phyloP scores from a whole-genome alignment of 495 filamentous ascomycete species.

The Penicillium simplicissimum region DNA sequence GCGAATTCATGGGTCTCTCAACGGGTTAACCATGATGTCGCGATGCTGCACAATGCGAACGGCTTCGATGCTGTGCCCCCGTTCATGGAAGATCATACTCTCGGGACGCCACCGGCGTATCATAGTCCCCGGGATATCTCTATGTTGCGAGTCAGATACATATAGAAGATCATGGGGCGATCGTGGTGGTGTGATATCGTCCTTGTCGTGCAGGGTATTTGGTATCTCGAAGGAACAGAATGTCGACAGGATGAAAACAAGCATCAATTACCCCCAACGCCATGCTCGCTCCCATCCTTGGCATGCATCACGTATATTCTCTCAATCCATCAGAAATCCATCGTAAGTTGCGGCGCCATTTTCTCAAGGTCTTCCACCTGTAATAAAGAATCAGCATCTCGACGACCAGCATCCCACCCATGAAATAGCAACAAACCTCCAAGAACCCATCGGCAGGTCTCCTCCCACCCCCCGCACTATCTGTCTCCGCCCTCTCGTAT shows the following conservation, averaged over 20 bases:
- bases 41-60: conserved; percentile 31
- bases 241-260: conserved; percentile 13
- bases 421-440: conserved; percentile 58
- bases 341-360: conserved; percentile 79
- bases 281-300: conserved; percentile 9
- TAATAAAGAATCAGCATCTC: conserved; percentile 11
- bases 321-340: conserved; percentile 66
- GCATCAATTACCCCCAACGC: conserved; percentile 15
- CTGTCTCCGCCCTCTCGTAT: conserved; percentile 59
- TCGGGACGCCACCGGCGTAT: conserved; percentile 26
- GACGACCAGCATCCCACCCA: not conserved
- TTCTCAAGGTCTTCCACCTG: conserved; percentile 79
- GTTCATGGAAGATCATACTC: conserved; percentile 27
- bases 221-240: conserved; percentile 7
- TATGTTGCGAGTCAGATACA: conserved; percentile 21
- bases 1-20: conserved; percentile 26
- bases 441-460: conserved; percentile 59
- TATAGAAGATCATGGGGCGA: conserved; percentile 4
- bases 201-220: conserved; percentile 3
- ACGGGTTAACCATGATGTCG: conserved; percentile 30
- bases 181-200: conserved; percentile 9
- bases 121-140: conserved; percentile 26
- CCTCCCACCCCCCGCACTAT: conserved; percentile 29
- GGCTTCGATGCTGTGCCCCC: conserved; percentile 28
- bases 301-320: not conserved